These are phyloP conservation scores for Pseudogymnoascus sp. DNA, from an alignment of 2,329 filamentous ascomycete species.

Conservation along the genomic window DNA sequence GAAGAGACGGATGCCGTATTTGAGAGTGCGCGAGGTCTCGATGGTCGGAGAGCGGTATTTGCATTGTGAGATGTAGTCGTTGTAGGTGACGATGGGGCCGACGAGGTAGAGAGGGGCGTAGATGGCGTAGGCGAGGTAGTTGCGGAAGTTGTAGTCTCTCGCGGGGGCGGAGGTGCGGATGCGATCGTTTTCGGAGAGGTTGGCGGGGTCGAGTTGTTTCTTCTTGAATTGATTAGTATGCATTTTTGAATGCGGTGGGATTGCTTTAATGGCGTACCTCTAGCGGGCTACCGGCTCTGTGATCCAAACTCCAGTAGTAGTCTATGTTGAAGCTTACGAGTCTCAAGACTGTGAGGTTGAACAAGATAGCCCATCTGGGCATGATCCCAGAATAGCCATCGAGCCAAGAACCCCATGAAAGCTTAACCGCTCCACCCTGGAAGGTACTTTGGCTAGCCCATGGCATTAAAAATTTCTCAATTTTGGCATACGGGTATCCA, in stretches of 20 bases:
- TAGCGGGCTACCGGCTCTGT: conserved; percentile 52
- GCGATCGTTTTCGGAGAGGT: conserved; percentile 82
- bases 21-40: conserved; percentile 58
- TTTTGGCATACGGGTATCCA: conserved; percentile 64
- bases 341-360: conserved; percentile 89
- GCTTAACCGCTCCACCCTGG: conserved; percentile 13
- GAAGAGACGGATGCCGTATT: conserved; percentile 77
- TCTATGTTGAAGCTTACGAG: conserved; percentile 96
- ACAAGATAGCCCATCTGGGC: conserved; percentile 89
- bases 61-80: conserved; percentile 87
- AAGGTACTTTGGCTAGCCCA: not conserved
- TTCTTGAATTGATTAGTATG: conserved; percentile 73
- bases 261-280: conserved; percentile 55
- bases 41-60: conserved; percentile 67
- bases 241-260: not conserved
- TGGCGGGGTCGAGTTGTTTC: conserved; percentile 85
- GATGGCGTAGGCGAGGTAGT: conserved; percentile 81
- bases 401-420: conserved; percentile 56
- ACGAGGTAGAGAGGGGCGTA: conserved; percentile 91
- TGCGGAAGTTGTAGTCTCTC: conserved; percentile 67
- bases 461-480: conserved; percentile 46
- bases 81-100: conserved; percentile 92
- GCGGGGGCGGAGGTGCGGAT: conserved; percentile 64
- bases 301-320: conserved; percentile 81
- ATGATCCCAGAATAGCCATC: conserved; percentile 79